A percentile compares a stretch with the other conserved stretches of the same genome.
Conservation (phyloP, 2,329 filamentous ascomycete species). For the Pleomassaria siparia region DNA sequence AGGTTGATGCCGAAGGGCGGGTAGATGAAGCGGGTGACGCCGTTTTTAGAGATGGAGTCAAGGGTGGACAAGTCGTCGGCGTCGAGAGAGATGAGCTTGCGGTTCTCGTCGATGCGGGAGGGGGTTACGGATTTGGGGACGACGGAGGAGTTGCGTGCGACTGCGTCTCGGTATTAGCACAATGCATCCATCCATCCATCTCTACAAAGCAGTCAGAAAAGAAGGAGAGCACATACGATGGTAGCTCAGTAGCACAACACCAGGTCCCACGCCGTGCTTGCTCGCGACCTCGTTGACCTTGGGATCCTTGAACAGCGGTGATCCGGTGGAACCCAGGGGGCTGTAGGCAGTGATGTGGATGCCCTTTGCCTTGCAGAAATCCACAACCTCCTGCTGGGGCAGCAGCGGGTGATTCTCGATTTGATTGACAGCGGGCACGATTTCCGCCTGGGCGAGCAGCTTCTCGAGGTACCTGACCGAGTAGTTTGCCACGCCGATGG, state of each 20-base stretch:
- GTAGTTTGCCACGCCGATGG: conserved; percentile 55
- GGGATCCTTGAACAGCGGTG: conserved; percentile 51
- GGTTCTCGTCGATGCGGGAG: conserved; percentile 69
- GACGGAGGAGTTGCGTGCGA: conserved; percentile 69
- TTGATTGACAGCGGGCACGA: conserved; percentile 69
- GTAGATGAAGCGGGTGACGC: conserved; percentile 51
- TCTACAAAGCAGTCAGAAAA: background rate
- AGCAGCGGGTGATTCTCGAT: conserved; percentile 74
- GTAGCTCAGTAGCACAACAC: conserved; percentile 69
- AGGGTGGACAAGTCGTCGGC: conserved; percentile 61
- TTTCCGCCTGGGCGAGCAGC: conserved; percentile 60
- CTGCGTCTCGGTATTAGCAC: conserved; percentile 44
- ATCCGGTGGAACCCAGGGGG: conserved; percentile 52
- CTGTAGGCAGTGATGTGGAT: conserved; percentile 73
- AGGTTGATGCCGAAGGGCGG: conserved; percentile 53
- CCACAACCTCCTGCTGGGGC: conserved; percentile 71
- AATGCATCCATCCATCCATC: background rate
- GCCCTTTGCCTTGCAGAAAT: conserved; percentile 66
- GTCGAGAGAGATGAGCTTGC: conserved; percentile 66
- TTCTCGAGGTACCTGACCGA: conserved; percentile 51
- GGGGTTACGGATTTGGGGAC: conserved; percentile 72
- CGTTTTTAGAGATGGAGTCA: conserved; percentile 49
- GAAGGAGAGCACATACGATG: conserved; percentile 58
- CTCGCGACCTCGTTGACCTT: conserved; percentile 51
- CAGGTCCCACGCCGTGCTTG: conserved; percentile 52